A percentile compares a stretch with the other conserved stretches of the same genome.
Evolutionary conservation across 768 basidiomycete genomes (phyloP).

Genomic region (Podaxis carcinomalis): DNA sequence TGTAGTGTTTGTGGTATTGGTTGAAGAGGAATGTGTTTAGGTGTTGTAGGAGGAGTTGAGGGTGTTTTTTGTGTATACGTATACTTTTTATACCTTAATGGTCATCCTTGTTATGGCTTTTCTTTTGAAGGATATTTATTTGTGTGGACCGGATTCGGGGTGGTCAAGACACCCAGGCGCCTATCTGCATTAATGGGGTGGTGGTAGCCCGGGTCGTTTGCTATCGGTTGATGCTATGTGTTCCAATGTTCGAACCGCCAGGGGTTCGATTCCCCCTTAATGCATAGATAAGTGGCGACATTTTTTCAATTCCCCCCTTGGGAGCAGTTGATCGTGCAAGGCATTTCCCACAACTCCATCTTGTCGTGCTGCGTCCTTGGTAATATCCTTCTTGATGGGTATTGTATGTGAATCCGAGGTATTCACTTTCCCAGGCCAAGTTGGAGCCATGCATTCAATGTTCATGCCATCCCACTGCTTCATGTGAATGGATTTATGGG

Average conservation of each 20-base stretch:
- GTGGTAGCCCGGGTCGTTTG: conserved; percentile 15
- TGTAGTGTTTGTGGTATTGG: conserved; percentile 3
- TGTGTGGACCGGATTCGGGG: no score
- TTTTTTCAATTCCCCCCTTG: not conserved
- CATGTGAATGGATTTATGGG: no score
- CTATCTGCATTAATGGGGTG: conserved; percentile 12
- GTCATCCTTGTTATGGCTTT: not conserved
- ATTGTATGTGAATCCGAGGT: no score
- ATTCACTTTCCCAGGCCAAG: no score
- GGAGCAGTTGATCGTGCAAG: no score
- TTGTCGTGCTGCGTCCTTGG: no score
- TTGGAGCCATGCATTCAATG: no score
- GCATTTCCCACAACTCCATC: no score
- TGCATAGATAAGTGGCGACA: not conserved
- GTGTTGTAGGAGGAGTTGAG: conserved; percentile 5
- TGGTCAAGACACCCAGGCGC: not conserved
- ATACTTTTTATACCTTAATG: not conserved
- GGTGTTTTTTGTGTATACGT: not conserved
- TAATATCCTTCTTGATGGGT: no score
- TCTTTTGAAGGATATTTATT: no score
- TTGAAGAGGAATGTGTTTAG: conserved; percentile 6
- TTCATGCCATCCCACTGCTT: no score
- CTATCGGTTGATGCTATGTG: not conserved
- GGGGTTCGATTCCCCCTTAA: not conserved
- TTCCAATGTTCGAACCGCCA: not conserved